A percentile compares a stretch with the other conserved stretches of the same genome.
Conservation (phyloP, 495 filamentous ascomycete genomes). For the Aspergillus sparsus region DNA sequence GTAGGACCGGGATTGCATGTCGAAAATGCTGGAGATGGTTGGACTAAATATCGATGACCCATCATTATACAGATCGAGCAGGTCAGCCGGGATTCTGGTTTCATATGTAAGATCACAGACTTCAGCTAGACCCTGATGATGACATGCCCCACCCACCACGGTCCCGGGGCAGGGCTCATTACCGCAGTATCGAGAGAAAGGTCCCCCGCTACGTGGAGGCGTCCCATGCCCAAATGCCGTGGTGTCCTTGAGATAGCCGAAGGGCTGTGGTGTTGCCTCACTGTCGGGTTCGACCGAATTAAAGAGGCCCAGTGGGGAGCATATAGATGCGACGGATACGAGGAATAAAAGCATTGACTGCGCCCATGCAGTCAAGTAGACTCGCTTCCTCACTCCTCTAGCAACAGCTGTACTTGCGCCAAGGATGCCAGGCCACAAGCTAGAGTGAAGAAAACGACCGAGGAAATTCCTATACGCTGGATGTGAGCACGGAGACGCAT, state of each 20-base stretch:
- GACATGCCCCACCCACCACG: background rate
- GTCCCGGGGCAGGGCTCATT: conserved; percentile 4
- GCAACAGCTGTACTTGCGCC: conserved; percentile 24
- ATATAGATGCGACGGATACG: conserved; percentile 24
- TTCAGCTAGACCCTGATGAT: conserved; percentile 1
- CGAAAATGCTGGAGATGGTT: conserved; percentile 43
- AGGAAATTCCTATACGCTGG: conserved; percentile 16
- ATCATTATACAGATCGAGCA: conserved; percentile 36
- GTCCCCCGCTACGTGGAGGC: conserved; percentile 13
- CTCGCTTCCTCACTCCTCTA: conserved; percentile 12
- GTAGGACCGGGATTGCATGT: conserved; percentile 43
- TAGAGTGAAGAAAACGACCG: conserved; percentile 28
- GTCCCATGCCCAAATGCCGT: conserved; percentile 25
- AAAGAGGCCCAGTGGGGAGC: conserved; percentile 38
- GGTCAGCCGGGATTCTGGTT: conserved; percentile 26
- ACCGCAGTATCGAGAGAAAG: conserved; percentile 18
- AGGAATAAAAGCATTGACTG: conserved; percentile 17
- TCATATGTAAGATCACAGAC: conserved; percentile 9
- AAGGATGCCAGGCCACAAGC: conserved; percentile 31
- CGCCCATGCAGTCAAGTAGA: conserved; percentile 14
- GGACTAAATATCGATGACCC: conserved; percentile 22
- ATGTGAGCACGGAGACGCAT: background rate
- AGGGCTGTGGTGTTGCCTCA: conserved; percentile 7
- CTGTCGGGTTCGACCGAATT: conserved; percentile 18
- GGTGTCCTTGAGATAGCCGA: conserved; percentile 28